Conservation (phyloP, 352 stramenopile genomes). For the Pythium insidiosum region DNA sequence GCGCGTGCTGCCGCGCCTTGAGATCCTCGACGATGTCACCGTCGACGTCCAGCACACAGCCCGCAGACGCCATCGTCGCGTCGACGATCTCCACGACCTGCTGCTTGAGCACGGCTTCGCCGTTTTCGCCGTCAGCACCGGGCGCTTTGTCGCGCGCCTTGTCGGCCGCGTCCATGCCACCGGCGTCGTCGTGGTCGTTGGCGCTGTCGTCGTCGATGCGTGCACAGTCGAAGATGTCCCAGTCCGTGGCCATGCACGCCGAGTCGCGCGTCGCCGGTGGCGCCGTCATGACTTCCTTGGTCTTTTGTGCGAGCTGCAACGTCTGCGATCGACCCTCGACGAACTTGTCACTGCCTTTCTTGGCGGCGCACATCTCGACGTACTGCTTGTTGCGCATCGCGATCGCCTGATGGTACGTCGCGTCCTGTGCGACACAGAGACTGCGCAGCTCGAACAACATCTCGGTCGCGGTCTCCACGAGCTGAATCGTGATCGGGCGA, state of each 20-base stretch:
- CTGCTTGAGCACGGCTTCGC: conserved; percentile 51
- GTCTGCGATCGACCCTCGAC: conserved; percentile 57
- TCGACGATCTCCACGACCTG: conserved; percentile 78
- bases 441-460: conserved; percentile 61
- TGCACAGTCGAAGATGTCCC: conserved; percentile 81
- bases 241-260: conserved; percentile 67
- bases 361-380: conserved; percentile 45
- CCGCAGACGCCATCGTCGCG: conserved; percentile 60
- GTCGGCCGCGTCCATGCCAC: conserved; percentile 2
- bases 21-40: conserved; percentile 74
- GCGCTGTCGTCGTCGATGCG: conserved; percentile 28
- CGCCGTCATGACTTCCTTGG: conserved; percentile 78
- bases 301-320: conserved; percentile 67
- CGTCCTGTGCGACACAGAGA: conserved; percentile 57
- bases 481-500: conserved; percentile 32
- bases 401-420: conserved; percentile 30
- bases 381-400: conserved; percentile 58
- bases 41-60: conserved; percentile 71
- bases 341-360: conserved; percentile 77
- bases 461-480: conserved; percentile 52
- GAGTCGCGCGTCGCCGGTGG: conserved; percentile 67
- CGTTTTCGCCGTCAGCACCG: conserved; percentile 17
- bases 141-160: conserved; percentile 1
- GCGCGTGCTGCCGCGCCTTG: conserved; percentile 35
- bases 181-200: conserved; percentile 21